Evolutionary conservation across 2,329 filamentous ascomycete genomes (phyloP), one percentile per base, ranked within the genome.

Genomic region (Aspergillus luchuensis): DNA sequence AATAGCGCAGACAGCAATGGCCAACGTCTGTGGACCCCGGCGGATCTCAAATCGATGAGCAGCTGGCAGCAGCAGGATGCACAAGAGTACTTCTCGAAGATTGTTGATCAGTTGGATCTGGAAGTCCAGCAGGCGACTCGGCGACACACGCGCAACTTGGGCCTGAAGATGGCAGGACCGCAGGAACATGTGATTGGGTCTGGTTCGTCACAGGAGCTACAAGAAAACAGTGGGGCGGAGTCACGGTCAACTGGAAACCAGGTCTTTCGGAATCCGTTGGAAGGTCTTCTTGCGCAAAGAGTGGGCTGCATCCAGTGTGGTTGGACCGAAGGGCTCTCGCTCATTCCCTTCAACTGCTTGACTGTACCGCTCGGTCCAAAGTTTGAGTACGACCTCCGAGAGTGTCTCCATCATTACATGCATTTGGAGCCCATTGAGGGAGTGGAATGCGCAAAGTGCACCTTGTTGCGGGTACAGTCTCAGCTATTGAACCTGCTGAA

Each of bases 21-120:
- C 7, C 84, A 83, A 69, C 89, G 88, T 19, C 81, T 97, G 13
- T 97, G 91, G 91, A 92, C 92, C 6, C 91, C 91, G 0, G 80
- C 85, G 0, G 86, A 89, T 57, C 80, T 97, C 49, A 97, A 97
- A 76, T 93, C 89, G 8, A 96, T 98, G 89, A 94, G 89, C 75
- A 97, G 91, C 30, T 96, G 91, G 86, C 91, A 96, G 67, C 95
- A 98, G 73, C 95, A 99, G 76, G 95, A 99, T 77, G 95, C 95
- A 5, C 95, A 98, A 73, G 95, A 99, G 75, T 99, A 98, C 75
- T 97, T 91, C 70, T 94, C 92, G 15, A 96, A 94, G 70, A 83
- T 99, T 13, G 77, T 97, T 51, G 92, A 94, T 66, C 89, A 93
- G 68, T 81, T 97, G 28, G 91, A 97, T 70, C 89, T 89, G 69